Base-by-base conservation (phyloP, 2,329 filamentous ascomycete species). In the Byssochlamys sp. region DNA sequence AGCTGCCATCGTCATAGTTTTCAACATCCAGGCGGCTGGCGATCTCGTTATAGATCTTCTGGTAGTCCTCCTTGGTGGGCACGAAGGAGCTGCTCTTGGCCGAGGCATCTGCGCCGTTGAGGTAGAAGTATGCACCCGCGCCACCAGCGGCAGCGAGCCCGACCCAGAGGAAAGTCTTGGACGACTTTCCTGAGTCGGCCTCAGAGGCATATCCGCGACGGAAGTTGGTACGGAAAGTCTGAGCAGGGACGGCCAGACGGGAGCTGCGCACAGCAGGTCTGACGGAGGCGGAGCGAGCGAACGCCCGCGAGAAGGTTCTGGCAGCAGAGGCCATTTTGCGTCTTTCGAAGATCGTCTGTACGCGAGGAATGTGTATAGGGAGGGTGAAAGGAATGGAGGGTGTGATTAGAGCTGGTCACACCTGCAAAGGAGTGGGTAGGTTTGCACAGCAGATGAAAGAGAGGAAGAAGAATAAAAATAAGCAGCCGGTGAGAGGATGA, bases 1-100 rank as follows among this genome's bases (percentile, higher is more conserved):
- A 97, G 79, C 88, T 94, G 66, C 94, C 92, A 74, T 99, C 92
- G 69, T 97, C 92, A 73, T 97, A 97, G 65, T 96, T 90, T 71
- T 95, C 85, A 77, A 96, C 89, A 75, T 94, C 87, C 57, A 97
- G 80, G 60, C 81, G 81, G 69, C 80, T 77, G 57, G 92, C 91
- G 66, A 97, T 85, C 70, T 86, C 87, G 73, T 96, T 84, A 80
- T 97, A 97, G 56, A 97, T 90, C 76, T 89, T 88, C 81, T 96
- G 91, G 81, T 96, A 97, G 77, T 99, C 91, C 67, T 87, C 86
- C 76, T 88, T 84, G 69, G 83, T 88, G 60, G 91, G 90, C 55
- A 79, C 83, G 78, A 92, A 87, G 65, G 83, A 71, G 70, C 82
- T 83, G 55, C 78, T 60, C 68, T 71, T 75, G 63, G 79, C 77